Evolutionary conservation across 192 early-diverging fungal genomes (phyloP), one percentile per base, ranked within the genome.

Genomic region (Mortierella claussenii): DNA sequence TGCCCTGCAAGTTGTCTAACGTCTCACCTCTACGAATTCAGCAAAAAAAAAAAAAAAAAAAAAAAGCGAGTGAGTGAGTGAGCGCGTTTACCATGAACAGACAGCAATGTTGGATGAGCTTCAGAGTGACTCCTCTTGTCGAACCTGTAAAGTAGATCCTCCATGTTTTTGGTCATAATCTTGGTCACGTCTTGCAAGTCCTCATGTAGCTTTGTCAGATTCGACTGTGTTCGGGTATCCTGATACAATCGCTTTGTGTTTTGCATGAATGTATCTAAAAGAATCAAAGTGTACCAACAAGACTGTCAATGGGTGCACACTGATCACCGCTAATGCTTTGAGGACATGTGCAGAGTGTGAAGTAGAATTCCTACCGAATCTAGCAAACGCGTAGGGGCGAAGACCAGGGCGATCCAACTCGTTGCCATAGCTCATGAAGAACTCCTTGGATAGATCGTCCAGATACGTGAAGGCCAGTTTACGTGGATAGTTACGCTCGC

Each of bases 131-230:
- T n/a, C n/a, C n/a, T n/a, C n/a, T n/a, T n/a, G n/a, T n/a, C n/a
- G n/a, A n/a, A n/a, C 69, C 69, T 73, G 86, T 95, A 97, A 51
- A 98, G 85, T 34, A 98, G 80, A 79, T 97, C 96, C 60, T 95
- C 92, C 87, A 98, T 96, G 83, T 98, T 98, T 74, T 93, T 96
- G 31, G 93, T 99, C 97, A 99, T 97, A 54, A 99, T 99, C 64
- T 95, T 87, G 31, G 94, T 94, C 4, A 99, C 96, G 80, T 99
- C 97, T 53, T 92, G 90, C 61, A 99, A 80, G 80, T 99, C 97
- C 59, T 97, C 95, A 78, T 97, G 96, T 31, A 99, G 81, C 80
- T 95, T 96, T 59, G 92, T 85, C 71, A 99, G 63, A 75, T 99
- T 97, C 45, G 89, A 85, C 79, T 96, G 93, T 23, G 96, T 94